Percentiles rank a stretch among this genome's conserved stretches.
phyloP scores from a whole-genome alignment of 345 rosid species.

The Gossypium bickii region DNA sequence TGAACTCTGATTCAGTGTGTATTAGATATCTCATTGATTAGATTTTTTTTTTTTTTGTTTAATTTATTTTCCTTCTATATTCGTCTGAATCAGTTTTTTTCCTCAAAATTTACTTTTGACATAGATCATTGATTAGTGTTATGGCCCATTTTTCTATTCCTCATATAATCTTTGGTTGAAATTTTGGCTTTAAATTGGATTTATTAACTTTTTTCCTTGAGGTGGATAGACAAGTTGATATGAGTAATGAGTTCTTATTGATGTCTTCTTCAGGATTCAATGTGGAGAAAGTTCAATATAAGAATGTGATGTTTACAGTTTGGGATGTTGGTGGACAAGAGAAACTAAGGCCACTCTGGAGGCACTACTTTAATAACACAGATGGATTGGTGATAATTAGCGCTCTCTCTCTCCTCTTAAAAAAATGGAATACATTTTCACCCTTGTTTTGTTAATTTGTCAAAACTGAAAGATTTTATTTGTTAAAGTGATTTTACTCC shows the following conservation, averaged over 20 bases:
- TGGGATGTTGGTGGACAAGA: conserved; percentile 99
- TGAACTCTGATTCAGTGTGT: neutral
- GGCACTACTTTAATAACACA: conserved; percentile 97
- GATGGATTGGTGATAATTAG: conserved; percentile 75
- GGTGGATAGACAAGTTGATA: conserved; percentile 5
- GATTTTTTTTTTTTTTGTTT: neutral
- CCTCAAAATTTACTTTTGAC: neutral
- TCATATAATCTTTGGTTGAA: neutral
- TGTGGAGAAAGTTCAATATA: conserved; percentile 99
- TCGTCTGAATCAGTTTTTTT: neutral
- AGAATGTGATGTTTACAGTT: conserved; percentile 95
- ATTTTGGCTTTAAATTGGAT: conserved; percentile 4
- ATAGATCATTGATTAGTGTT: neutral
- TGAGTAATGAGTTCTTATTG: neutral
- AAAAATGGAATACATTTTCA: neutral
- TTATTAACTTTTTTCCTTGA: neutral
- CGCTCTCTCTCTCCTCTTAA: neutral
- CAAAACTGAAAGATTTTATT: neutral
- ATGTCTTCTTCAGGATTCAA: conserved; percentile 68
- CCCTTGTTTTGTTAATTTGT: neutral
- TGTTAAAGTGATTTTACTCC: neutral
- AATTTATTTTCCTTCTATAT: neutral
- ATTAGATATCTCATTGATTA: neutral
- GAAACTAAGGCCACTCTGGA: conserved; percentile 96
- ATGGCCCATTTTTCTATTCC: neutral